Conservation (phyloP, 345 rosid genomes). For the Hibiscus tridactylites region DNA sequence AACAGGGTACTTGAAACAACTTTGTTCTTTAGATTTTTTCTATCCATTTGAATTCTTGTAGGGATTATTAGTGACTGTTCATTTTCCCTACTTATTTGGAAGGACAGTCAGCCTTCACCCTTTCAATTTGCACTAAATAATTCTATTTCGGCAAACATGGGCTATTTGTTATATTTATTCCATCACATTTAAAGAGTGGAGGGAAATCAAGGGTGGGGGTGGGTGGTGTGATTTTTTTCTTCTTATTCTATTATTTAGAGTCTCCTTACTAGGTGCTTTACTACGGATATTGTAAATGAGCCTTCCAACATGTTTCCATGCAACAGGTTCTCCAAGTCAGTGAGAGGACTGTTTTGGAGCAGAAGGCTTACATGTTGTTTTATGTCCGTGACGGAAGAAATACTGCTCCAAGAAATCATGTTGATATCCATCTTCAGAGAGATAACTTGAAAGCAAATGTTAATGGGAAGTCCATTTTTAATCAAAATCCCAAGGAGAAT, state of each 20-base stretch:
- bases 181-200: not conserved
- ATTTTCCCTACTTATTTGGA: constrained; percentile 2
- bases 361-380: constrained; percentile 96
- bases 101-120: not conserved
- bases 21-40: constrained; percentile 4
- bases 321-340: constrained; percentile 73
- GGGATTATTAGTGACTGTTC: not conserved
- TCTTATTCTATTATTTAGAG: not conserved
- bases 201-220: not conserved
- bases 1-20: constrained; percentile 46
- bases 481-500: constrained; percentile 28
- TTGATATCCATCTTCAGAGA: constrained; percentile 25
- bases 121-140: not conserved
- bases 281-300: not conserved
- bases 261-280: not conserved
- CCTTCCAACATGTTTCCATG: constrained; percentile 8
- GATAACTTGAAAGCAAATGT: constrained; percentile 36
- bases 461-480: constrained; percentile 21
- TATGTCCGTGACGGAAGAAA: constrained; percentile 82
- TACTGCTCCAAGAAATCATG: constrained; percentile 33
- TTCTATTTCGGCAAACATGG: not conserved
- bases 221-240: not conserved
- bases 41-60: constrained; percentile 13
- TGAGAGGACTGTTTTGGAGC: constrained; percentile 66
- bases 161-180: not conserved